These are phyloP conservation scores for Dendrostoma leiphaemia DNA, from an alignment of 2,329 filamentous ascomycete species.

Conservation along the genomic window DNA sequence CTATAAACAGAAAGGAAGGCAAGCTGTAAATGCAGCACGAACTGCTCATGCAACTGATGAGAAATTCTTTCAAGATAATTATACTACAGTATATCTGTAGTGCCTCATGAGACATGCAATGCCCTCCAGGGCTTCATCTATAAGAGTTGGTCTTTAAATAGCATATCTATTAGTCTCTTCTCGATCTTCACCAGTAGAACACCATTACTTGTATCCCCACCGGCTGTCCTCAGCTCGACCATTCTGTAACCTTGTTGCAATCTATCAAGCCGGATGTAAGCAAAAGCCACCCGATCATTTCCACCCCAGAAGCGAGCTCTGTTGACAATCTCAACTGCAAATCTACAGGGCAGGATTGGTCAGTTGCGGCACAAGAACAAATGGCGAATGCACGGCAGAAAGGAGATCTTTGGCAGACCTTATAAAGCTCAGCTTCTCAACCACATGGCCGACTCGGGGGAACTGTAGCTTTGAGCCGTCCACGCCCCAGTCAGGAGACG, in stretches of 20 bases:
- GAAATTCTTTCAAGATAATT: too few relatives aligned
- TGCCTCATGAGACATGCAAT: slow-evolving; percentile 10
- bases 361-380: background rate
- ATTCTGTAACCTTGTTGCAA: slow-evolving; percentile 54
- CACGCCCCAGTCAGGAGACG: slow-evolving; percentile 61
- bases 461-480: slow-evolving; percentile 55
- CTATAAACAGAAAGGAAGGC: too few relatives aligned
- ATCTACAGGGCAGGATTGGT: slow-evolving; percentile 32
- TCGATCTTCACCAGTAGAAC: slow-evolving; percentile 52
- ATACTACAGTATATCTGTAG: too few relatives aligned
- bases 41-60: too few relatives aligned
- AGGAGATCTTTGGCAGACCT: slow-evolving; percentile 52
- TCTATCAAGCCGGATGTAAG: slow-evolving; percentile 58
- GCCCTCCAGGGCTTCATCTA: slow-evolving; percentile 11
- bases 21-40: too few relatives aligned
- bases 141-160: background rate
- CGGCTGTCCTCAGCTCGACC: slow-evolving; percentile 45
- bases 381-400: too few relatives aligned
- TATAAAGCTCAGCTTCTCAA: slow-evolving; percentile 70
- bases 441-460: slow-evolving; percentile 53
- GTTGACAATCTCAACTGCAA: slow-evolving; percentile 55
- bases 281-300: slow-evolving; percentile 49
- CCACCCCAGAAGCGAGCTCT: slow-evolving; percentile 39
- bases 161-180: slow-evolving; percentile 35
- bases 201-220: slow-evolving; percentile 42